phyloP scores from a whole-genome alignment of 495 filamentous ascomycete species.

The Hypoxylon subgilvum region DNA sequence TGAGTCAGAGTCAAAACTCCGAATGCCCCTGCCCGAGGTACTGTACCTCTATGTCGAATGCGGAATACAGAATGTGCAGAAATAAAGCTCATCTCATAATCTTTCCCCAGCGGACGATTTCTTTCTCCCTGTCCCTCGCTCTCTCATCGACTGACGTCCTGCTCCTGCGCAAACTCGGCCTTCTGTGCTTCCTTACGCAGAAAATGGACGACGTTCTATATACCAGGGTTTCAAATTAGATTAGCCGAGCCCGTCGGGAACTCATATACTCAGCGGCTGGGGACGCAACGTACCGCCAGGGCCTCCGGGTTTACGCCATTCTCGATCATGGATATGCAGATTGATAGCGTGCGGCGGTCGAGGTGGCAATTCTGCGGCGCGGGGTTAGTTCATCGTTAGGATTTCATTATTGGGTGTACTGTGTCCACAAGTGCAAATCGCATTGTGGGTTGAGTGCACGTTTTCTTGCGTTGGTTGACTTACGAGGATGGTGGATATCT shows the following conservation, averaged over 20 bases:
- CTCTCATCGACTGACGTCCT: constrained; percentile 37
- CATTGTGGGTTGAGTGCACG: too few relatives aligned
- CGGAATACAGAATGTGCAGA: background rate
- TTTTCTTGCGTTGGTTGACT: too few relatives aligned
- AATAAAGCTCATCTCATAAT: background rate
- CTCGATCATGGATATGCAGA: constrained; percentile 93
- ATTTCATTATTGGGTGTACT: background rate
- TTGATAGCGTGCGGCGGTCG: constrained; percentile 84
- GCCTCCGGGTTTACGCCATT: constrained; percentile 97
- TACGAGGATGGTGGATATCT: constrained; percentile 89
- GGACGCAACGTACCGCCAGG: constrained; percentile 72
- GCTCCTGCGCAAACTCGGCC: constrained; percentile 43
- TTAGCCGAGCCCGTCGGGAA: too few relatives aligned
- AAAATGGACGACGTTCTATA: constrained; percentile 74
- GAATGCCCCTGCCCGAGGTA: constrained; percentile 11
- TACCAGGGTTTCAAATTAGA: background rate
- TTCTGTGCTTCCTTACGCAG: constrained; percentile 67
- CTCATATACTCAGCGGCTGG: too few relatives aligned
- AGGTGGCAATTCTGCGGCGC: constrained; percentile 81
- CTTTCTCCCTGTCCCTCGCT: too few relatives aligned
- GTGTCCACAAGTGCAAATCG: too few relatives aligned
- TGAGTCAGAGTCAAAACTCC: too few relatives aligned
- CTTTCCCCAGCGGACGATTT: too few relatives aligned
- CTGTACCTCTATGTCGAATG: too few relatives aligned
- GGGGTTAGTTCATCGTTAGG: background rate